A percentile compares a stretch with the other conserved stretches of the same genome.
phyloP scores from a whole-genome alignment of 2,329 filamentous ascomycete genomes.

The Monosporascus sp. region DNA sequence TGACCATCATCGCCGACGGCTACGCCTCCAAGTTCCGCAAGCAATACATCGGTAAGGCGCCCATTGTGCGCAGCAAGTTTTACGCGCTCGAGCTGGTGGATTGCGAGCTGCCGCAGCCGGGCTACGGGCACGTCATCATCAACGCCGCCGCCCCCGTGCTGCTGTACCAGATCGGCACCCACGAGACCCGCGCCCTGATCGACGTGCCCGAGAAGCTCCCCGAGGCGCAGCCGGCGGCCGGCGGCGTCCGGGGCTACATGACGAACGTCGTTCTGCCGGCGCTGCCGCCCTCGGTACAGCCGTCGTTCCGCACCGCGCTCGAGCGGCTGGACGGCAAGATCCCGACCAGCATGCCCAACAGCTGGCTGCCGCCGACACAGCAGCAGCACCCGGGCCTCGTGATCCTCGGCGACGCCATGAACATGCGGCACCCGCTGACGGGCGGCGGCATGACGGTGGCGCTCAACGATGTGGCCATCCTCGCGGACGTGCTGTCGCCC shows the following conservation, averaged over 20 bases:
- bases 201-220: slow-evolving; percentile 78
- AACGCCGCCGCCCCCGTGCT: slow-evolving; percentile 72
- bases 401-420: slow-evolving; percentile 88
- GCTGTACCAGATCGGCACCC: slow-evolving; percentile 93
- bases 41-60: slow-evolving; percentile 60
- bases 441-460: slow-evolving; percentile 98
- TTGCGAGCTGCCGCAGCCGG: slow-evolving; percentile 66
- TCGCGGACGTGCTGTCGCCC: slow-evolving; percentile 70
- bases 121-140: slow-evolving; percentile 85
- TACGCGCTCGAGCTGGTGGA: slow-evolving; percentile 92
- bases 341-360: slow-evolving; percentile 86
- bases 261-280: slow-evolving; percentile 72
- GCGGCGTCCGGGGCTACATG: slow-evolving; percentile 83
- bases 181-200: slow-evolving; percentile 85
- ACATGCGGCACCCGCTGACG: slow-evolving; percentile 98
- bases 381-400: slow-evolving; percentile 71
- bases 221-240: slow-evolving; percentile 65
- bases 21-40: slow-evolving; percentile 91
- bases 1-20: slow-evolving; percentile 88
- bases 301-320: slow-evolving; percentile 70
- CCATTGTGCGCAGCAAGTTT: slow-evolving; percentile 78
- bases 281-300: slow-evolving; percentile 66
- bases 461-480: slow-evolving; percentile 81
- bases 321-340: slow-evolving; percentile 62
- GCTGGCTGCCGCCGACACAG: slow-evolving; percentile 73